These are phyloP conservation scores for Solanum rostratum DNA, from an alignment of 257 asterid genomes.

Conservation along the genomic window DNA sequence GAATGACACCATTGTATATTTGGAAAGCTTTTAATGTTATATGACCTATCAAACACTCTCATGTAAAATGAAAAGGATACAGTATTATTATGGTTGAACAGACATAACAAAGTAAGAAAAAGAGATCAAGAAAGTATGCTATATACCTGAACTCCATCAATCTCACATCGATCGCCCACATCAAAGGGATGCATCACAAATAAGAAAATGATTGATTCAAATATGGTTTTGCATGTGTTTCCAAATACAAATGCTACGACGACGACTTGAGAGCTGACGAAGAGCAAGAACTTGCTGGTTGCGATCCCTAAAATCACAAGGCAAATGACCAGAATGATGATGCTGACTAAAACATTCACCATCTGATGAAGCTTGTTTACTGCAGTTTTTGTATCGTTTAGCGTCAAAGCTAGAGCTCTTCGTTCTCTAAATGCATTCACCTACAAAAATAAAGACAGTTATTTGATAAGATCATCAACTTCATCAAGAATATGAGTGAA, in stretches of 20 bases:
- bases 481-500: neutral
- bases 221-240: conserved; percentile 71
- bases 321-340: conserved; percentile 43
- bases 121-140: neutral
- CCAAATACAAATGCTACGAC: conserved; percentile 85
- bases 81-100: neutral
- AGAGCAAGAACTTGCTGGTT: conserved; percentile 56
- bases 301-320: conserved; percentile 60
- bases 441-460: conserved; percentile 14
- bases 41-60: neutral
- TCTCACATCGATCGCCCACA: conserved; percentile 88
- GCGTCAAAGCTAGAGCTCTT: conserved; percentile 77
- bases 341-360: conserved; percentile 49
- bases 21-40: neutral
- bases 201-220: conserved; percentile 71
- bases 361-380: conserved; percentile 77
- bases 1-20: neutral
- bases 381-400: conserved; percentile 84
- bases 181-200: conserved; percentile 87
- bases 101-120: neutral
- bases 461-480: neutral
- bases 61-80: neutral
- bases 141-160: conserved; percentile 68
- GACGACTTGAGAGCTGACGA: conserved; percentile 80
- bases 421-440: conserved; percentile 79